Evolutionary conservation across 2,329 filamentous ascomycete genomes (phyloP).

Genomic region (Pezicula radicicola): DNA sequence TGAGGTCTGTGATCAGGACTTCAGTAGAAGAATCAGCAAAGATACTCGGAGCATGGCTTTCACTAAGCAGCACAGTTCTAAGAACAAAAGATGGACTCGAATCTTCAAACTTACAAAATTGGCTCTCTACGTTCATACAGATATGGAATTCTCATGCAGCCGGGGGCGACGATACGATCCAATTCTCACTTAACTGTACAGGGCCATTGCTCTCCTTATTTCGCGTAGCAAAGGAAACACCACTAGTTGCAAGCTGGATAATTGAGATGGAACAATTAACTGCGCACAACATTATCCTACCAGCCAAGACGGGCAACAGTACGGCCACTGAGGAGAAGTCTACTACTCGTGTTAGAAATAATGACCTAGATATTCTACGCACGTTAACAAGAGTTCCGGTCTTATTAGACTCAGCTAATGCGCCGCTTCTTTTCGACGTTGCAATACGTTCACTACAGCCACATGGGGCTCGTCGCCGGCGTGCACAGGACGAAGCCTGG

Average conservation of each 20-base stretch:
- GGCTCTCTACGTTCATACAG: conserved; percentile 25
- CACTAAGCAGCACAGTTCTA: conserved; percentile 16
- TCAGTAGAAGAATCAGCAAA: conserved; percentile 24
- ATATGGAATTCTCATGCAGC: conserved; percentile 23
- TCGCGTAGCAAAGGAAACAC: conserved; percentile 5
- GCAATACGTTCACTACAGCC: conserved; percentile 40
- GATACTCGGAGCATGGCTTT: conserved; percentile 27
- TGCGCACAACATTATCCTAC: conserved; percentile 31
- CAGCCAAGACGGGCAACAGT: conserved; percentile 21
- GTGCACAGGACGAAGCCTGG: conserved; percentile 44
- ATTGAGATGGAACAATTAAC: conserved; percentile 27
- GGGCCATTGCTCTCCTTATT: conserved; percentile 24
- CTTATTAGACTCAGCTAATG: conserved; percentile 29
- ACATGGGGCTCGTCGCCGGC: conserved; percentile 38
- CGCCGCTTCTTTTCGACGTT: conserved; percentile 41
- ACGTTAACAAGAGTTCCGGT: conserved; percentile 21
- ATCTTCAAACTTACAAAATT: conserved; percentile 4
- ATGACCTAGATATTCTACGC: conserved; percentile 11
- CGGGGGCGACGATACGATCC: conserved; percentile 16
- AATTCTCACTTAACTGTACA: conserved; percentile 30
- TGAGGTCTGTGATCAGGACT: conserved; percentile 25
- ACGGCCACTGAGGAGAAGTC: conserved; percentile 5
- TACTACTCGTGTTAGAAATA: too few relatives aligned
- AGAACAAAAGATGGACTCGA: background rate
- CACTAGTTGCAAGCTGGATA: conserved; percentile 11